These are phyloP conservation scores for Gremmenia infestans DNA, from an alignment of 2,329 filamentous ascomycete species.

Conservation along the genomic window DNA sequence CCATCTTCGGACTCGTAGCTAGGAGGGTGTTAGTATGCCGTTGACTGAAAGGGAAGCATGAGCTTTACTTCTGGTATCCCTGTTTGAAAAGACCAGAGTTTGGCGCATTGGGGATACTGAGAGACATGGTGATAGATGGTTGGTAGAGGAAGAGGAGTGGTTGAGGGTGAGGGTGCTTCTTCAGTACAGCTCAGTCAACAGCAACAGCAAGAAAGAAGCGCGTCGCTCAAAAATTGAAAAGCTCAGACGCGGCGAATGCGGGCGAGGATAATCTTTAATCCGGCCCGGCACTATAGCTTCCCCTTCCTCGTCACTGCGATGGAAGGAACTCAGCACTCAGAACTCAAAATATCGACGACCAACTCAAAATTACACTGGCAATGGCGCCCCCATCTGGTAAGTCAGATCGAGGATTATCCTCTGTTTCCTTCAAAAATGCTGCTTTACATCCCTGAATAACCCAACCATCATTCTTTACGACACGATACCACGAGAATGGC, in stretches of 20 bases:
- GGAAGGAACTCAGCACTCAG: too few relatives aligned
- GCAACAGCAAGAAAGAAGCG: not conserved
- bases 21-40: conserved; percentile 31
- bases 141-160: not conserved
- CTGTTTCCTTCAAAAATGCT: not conserved
- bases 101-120: conserved; percentile 90
- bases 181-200: not conserved
- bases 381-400: conserved; percentile 28
- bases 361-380: not conserved
- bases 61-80: conserved; percentile 78
- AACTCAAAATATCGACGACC: not conserved
- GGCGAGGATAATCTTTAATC: conserved; percentile 4
- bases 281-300: not conserved
- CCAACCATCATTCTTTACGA: not conserved
- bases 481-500: too few relatives aligned
- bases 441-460: not conserved
- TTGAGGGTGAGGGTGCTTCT: conserved; percentile 2
- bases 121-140: conserved; percentile 62
- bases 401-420: conserved; percentile 1
- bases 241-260: conserved; percentile 6
- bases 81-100: conserved; percentile 92
- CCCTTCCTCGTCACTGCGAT: not conserved
- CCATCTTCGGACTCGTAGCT: conserved; percentile 99
- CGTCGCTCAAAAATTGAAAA: conserved; percentile 10
- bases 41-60: not conserved